phyloP scores from a whole-genome alignment of 768 basidiomycete genomes.

The Rhodocollybia butyracea region DNA sequence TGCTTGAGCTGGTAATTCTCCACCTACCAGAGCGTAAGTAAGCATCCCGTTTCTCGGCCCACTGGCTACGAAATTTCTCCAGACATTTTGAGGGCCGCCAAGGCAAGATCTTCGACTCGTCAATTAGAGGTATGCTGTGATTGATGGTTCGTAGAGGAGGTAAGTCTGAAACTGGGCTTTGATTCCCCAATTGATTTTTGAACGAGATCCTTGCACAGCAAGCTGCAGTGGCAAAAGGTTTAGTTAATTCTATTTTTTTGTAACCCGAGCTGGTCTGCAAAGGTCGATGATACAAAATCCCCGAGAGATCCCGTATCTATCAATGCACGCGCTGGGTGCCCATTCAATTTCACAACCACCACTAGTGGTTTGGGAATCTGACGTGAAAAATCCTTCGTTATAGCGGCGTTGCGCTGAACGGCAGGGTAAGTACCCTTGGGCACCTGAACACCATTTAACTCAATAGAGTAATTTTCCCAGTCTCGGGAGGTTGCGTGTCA shows the following conservation, averaged over 20 bases:
- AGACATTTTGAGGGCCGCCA: constrained; percentile 30
- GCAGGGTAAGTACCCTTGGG: background rate
- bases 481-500: background rate
- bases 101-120: constrained; percentile 21
- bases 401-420: constrained; percentile 23
- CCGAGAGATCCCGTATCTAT: constrained; percentile 36
- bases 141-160: constrained; percentile 33
- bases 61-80: constrained; percentile 21
- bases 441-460: background rate
- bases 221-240: constrained; percentile 34
- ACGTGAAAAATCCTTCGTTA: constrained; percentile 13
- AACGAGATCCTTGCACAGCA: constrained; percentile 37
- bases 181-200: constrained; percentile 29
- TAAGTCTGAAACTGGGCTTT: constrained; percentile 22
- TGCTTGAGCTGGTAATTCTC: constrained; percentile 20
- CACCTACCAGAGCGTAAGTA: constrained; percentile 29
- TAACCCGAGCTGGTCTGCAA: constrained; percentile 34
- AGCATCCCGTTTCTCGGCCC: constrained; percentile 24
- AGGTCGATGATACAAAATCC: constrained; percentile 35
- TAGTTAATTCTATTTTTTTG: constrained; percentile 18
- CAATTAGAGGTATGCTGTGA: constrained; percentile 28
- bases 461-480: background rate
- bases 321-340: constrained; percentile 27
- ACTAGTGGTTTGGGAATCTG: constrained; percentile 30
- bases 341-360: constrained; percentile 28